These are phyloP conservation scores for Coelastrella sp. DNA, from an alignment of 139 green algal species.

Conservation along the genomic window DNA sequence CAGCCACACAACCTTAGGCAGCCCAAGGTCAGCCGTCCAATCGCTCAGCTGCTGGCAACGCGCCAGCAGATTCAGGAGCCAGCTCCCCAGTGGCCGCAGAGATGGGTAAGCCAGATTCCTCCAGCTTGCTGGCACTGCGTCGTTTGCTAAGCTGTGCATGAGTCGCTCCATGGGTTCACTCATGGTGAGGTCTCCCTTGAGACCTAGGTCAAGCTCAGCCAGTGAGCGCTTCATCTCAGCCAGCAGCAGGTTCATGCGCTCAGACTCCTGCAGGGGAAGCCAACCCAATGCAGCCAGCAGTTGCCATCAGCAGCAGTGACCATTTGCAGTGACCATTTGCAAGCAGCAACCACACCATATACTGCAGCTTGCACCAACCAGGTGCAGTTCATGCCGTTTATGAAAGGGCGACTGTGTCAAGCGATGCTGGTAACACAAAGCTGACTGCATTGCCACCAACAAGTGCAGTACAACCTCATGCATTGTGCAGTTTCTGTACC, in stretches of 20 bases:
- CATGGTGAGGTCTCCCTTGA: conserved; percentile 95
- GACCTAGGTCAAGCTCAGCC: conserved; percentile 92
- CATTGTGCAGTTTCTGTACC: background rate
- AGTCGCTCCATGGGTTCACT: conserved; percentile 89
- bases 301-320: background rate
- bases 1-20: conserved; percentile 89
- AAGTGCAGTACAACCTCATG: too few relatives aligned
- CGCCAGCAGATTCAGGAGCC: conserved; percentile 81
- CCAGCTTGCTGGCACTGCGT: conserved; percentile 82
- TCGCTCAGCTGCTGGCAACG: conserved; percentile 86
- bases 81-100: conserved; percentile 75
- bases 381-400: background rate
- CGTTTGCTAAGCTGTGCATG: conserved; percentile 77
- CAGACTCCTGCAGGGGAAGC: conserved; percentile 74
- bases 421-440: too few relatives aligned
- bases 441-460: too few relatives aligned
- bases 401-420: too few relatives aligned
- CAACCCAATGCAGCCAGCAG: background rate
- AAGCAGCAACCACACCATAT: background rate
- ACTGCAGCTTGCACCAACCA: background rate
- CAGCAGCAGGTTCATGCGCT: conserved; percentile 92
- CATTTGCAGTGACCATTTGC: too few relatives aligned
- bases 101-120: conserved; percentile 83
- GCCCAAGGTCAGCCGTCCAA: conserved; percentile 83
- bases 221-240: conserved; percentile 83